These are phyloP conservation scores for Myrica gale DNA, from an alignment of 306 rosid species.

Conservation along the genomic window DNA sequence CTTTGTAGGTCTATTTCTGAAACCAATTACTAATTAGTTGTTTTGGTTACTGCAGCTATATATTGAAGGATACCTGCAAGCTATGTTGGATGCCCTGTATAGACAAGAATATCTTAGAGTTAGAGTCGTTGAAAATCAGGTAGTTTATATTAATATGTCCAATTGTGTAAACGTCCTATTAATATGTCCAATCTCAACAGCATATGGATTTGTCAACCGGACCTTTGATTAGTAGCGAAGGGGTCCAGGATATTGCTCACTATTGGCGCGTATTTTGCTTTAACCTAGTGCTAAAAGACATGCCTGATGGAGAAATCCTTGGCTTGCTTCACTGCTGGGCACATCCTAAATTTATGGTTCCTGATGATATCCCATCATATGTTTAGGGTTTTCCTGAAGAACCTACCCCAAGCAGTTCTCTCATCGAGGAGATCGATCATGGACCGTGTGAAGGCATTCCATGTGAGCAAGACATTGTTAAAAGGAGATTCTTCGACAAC, in stretches of 20 bases:
- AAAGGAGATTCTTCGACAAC: slow-evolving; percentile 67
- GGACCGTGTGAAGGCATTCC: slow-evolving; percentile 77
- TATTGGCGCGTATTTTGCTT: neutral
- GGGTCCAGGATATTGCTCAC: slow-evolving; percentile 6
- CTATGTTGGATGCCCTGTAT: slow-evolving; percentile 86
- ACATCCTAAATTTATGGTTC: slow-evolving; percentile 21
- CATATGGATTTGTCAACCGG: neutral
- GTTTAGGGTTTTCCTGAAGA: slow-evolving; percentile 79
- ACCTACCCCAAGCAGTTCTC: slow-evolving; percentile 83
- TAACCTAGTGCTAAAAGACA: slow-evolving; percentile 14
- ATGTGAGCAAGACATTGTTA: slow-evolving; percentile 73
- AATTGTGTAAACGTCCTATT: slow-evolving; percentile 8
- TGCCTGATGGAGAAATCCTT: slow-evolving; percentile 17
- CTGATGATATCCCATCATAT: slow-evolving; percentile 24
- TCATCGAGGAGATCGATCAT: slow-evolving; percentile 80
- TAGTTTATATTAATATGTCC: slow-evolving; percentile 20
- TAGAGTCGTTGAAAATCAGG: slow-evolving; percentile 84
- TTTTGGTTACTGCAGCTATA: slow-evolving; percentile 67
- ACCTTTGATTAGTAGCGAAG: slow-evolving; percentile 13
- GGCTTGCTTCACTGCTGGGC: slow-evolving; percentile 9
- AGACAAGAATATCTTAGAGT: slow-evolving; percentile 92
- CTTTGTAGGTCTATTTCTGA: slow-evolving; percentile 14
- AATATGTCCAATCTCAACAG: slow-evolving; percentile 5
- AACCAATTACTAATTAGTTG: slow-evolving; percentile 27
- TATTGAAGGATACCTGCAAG: slow-evolving; percentile 97